These are phyloP conservation scores for Hydrangea macrophylla DNA, from an alignment of 148 eudicot genomes.

Conservation along the genomic window DNA sequence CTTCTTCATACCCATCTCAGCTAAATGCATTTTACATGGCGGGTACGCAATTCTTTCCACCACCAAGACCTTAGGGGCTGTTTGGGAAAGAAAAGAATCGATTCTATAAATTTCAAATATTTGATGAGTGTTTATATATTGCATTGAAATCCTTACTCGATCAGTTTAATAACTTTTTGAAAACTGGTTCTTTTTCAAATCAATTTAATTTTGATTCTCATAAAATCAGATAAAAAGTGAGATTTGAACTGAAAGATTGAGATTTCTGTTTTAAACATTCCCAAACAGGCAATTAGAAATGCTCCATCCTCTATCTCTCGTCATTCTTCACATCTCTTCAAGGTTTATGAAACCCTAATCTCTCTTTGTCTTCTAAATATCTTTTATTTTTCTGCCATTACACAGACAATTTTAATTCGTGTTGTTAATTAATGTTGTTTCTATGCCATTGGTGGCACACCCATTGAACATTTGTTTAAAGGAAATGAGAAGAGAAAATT, in stretches of 20 bases:
- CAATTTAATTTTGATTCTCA: too few species aligned
- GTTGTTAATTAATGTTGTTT: neutral
- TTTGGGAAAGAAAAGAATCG: too few species aligned
- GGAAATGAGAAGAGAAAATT: neutral
- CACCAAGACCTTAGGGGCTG: constrained; percentile 67
- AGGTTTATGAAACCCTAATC: neutral
- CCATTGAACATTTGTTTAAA: constrained; percentile 12
- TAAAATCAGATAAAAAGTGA: too few species aligned
- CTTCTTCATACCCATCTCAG: constrained; percentile 53
- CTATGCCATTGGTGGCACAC: neutral
- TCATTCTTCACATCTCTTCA: neutral
- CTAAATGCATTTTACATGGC: constrained; percentile 77
- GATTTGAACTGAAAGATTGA: too few species aligned
- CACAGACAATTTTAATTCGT: neutral
- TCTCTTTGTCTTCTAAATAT: neutral
- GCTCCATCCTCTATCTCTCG: neutral
- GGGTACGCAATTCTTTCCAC: constrained; percentile 94
- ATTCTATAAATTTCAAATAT: too few species aligned
- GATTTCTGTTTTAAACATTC: too few species aligned
- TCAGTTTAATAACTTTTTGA: too few species aligned
- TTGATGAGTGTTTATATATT: too few species aligned
- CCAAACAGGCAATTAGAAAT: neutral
- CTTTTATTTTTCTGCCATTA: neutral
- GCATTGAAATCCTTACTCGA: too few species aligned
- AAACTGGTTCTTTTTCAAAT: too few species aligned